These are phyloP conservation scores for Babesia caballi DNA, from an alignment of 169 alveolate species.

Conservation along the genomic window DNA sequence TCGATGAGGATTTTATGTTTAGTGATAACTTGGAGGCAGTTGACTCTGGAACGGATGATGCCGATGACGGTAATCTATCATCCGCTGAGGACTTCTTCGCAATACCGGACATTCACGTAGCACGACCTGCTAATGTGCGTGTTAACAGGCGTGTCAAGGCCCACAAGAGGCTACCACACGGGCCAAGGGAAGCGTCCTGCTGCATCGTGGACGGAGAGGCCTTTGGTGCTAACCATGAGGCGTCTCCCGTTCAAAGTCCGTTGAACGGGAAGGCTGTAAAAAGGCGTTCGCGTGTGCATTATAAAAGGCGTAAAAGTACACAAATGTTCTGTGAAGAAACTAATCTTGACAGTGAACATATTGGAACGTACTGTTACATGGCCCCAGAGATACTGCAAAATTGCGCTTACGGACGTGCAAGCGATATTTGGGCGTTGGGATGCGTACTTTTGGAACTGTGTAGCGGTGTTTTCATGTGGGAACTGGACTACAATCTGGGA, in stretches of 20 bases:
- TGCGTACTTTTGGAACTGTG: constrained; percentile 76
- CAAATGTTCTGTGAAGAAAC: neutral
- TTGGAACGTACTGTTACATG: constrained; percentile 77
- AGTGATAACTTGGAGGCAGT: too few species aligned
- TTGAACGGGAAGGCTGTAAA: neutral
- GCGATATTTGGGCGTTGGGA: constrained; percentile 82
- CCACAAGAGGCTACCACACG: too few species aligned
- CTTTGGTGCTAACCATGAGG: too few species aligned
- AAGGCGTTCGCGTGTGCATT: too few species aligned
- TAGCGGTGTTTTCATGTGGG: constrained; percentile 67
- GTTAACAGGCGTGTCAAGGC: neutral
- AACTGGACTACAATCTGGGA: constrained; percentile 11
- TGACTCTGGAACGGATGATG: too few species aligned
- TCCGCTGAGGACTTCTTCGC: neutral
- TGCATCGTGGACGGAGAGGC: neutral
- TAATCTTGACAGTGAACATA: constrained; percentile 42
- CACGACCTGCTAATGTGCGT: neutral
- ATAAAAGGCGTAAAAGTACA: too few species aligned
- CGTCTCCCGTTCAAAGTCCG: too few species aligned
- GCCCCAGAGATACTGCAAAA: constrained; percentile 75
- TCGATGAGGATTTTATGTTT: too few species aligned
- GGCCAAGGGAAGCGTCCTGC: neutral
- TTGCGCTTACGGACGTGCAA: constrained; percentile 72
- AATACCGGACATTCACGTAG: neutral
- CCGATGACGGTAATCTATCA: too few species aligned